phyloP scores from a whole-genome alignment of 257 asterid genomes.

The Gentiana dahurica region DNA sequence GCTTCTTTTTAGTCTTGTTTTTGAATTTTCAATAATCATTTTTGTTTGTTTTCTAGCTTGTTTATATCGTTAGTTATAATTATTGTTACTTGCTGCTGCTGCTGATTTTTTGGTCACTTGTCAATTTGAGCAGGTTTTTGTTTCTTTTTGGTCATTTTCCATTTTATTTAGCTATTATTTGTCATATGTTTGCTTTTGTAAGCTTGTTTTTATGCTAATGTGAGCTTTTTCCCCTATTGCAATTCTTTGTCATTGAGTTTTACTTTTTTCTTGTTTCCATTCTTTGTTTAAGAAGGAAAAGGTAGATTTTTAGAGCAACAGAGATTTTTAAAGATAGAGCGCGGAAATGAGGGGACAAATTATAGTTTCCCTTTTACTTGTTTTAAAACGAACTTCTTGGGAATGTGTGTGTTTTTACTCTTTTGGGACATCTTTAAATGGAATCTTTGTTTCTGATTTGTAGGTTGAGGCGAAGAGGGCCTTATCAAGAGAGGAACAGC shows the following conservation, averaged over 20 bases:
- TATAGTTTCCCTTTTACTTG: not conserved
- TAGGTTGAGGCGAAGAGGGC: slow-evolving; percentile 13
- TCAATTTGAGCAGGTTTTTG: not conserved
- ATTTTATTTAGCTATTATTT: too few species aligned
- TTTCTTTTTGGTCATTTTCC: too few species aligned
- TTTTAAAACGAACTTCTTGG: not conserved
- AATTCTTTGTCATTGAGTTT: not conserved
- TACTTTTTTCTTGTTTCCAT: not conserved
- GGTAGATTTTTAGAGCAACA: too few species aligned
- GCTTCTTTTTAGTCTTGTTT: not conserved
- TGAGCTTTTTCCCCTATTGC: not conserved
- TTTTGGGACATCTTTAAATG: not conserved
- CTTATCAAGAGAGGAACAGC: slow-evolving; percentile 7
- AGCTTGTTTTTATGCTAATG: not conserved
- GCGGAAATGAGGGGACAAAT: not conserved
- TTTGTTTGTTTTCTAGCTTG: not conserved
- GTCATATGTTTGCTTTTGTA: too few species aligned
- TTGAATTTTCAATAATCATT: not conserved
- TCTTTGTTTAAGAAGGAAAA: too few species aligned
- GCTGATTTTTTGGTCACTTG: not conserved
- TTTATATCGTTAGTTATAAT: not conserved
- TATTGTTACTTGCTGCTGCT: not conserved
- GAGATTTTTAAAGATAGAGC: not conserved
- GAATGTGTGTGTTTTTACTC: not conserved
- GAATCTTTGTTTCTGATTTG: too few species aligned